Base-by-base conservation (phyloP, 2,329 filamentous ascomycete species). In the Ceratocystis ficicola region DNA sequence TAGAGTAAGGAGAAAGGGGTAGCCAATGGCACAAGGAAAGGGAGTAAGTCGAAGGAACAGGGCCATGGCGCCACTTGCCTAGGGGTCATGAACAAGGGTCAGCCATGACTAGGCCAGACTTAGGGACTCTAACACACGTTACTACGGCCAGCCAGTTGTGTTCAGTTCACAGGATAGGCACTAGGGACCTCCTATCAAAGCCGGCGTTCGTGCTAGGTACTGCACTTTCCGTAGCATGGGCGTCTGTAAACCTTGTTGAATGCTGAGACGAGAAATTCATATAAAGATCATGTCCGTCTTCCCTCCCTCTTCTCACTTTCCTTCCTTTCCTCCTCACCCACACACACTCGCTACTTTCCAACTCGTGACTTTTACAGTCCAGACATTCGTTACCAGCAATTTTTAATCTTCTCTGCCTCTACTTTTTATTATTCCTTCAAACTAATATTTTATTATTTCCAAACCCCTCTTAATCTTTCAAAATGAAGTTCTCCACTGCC, bases 401-500 rank as follows among this genome's bases (percentile, higher is more conserved):
- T 64, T 64, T 64, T 67, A 66, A 64, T 67, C 44, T 64, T 46
- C 32, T 65, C 44, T 50, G 32, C 62, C n/a, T 60, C 70, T 73
- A 77, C 72, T 74, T 78, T 71, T 69, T 70, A 74, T 74, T 72
- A 69, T 72, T 72, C 76, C 75, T 77, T 77, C 71, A 71, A 70
- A 69, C 62, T 66, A 70, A 69, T 62, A 68, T 70, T 75, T 74
- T 71, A 74, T 72, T 71, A 73, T 72, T 72, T 68, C 68, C 74
- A 77, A 77, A 76, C 73, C 74, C 74, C 73, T 70, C 75, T 74
- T 75, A 77, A 77, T 63, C 77, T 77, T 77, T 78, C 81, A 85
- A 84, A 75, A 86, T 86, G 83, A 83, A 85, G 82, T 85, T 80
- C 82, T 75, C 81, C 73, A 79, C 80, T 72, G 75, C 78, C 74